Evolutionary conservation across 108 stramenopile genomes (phyloP), one percentile per base, ranked within the genome.

Genomic region (Cyclostephanos tholiformis): DNA sequence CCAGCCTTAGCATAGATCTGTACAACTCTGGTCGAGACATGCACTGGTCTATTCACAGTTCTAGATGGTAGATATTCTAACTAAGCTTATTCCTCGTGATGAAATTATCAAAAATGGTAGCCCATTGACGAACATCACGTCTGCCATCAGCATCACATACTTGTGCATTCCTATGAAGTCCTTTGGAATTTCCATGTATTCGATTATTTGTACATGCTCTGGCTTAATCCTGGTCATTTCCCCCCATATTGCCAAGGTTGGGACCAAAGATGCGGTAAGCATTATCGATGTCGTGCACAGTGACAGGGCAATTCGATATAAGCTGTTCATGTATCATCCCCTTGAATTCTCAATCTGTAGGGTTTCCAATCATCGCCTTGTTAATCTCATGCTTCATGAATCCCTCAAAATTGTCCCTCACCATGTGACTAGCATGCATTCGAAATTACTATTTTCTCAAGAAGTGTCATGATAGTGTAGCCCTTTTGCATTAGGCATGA

Each of bases 91-190:
- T 51, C 63, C 63, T 35, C 63, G 13, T 23, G 63, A 64, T 6
- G 26, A 48, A 6, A 52, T 59, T 20, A 73, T 9, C 29, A 73
- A 29, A 41, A 73, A 64, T 11, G 72, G 72, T 16, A 48, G 9
- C 12, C 72, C 72, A 23, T 41, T 64, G 35, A 73, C 63, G 30
- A 73, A 73, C 63, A 73, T 73, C 22, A 73, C 63, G 26, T 73
- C 72, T 13, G 44, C 72, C 41, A 27, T 19, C 12, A 41, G 12
- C 1, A 12, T 41, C 41, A 41, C 41, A 12, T 41, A 41, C 9
- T 10, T 41, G 41, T 11, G 63, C n/a, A 27, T 27, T 22, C 22
- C 61, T 14, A 64, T 6, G 30, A 73, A 27, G n/a, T 73, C 63
- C 16, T n/a, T 39, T 0, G 72, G 65, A 16, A 73, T 72, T 22